Evolutionary conservation across 148 eudicot species (phyloP).

Genomic region (Nyssa sinensis): DNA sequence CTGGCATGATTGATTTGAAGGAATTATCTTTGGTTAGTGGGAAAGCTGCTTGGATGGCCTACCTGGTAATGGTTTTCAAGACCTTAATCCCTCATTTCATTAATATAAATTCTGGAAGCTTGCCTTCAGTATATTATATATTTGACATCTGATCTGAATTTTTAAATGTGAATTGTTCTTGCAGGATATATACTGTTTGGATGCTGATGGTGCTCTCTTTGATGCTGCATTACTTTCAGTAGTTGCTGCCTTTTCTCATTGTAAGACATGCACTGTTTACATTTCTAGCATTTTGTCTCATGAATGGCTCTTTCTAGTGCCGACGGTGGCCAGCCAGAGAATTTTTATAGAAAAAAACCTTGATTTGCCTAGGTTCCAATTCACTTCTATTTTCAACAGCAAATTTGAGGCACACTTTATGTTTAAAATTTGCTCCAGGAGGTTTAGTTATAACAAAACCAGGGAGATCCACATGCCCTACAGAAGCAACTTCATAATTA

Average conservation of each 20-base stretch:
- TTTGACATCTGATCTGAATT: neutral
- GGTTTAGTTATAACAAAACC: neutral
- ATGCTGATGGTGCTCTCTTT: conserved; percentile 95
- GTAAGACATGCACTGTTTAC: conserved; percentile 38
- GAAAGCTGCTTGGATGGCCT: conserved; percentile 99
- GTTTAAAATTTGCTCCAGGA: neutral
- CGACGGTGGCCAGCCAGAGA: too few species aligned
- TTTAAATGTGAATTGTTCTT: neutral
- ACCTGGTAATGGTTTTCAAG: conserved; percentile 51
- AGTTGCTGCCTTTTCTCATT: conserved; percentile 81
- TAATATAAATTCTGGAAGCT: neutral
- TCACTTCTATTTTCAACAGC: too few species aligned
- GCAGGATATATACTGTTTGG: conserved; percentile 93
- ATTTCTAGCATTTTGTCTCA: neutral
- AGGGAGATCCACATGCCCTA: neutral
- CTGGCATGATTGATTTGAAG: conserved; percentile 82
- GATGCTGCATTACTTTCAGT: conserved; percentile 92
- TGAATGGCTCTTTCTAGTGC: neutral
- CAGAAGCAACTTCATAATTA: too few species aligned
- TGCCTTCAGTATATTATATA: neutral
- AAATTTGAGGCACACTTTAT: neutral
- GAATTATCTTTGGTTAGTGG: conserved; percentile 87
- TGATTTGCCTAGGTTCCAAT: too few species aligned
- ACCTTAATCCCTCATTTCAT: neutral
- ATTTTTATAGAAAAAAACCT: too few species aligned